Evolutionary conservation across 306 rosid genomes (phyloP).

Genomic region (Quercus ilex): DNA sequence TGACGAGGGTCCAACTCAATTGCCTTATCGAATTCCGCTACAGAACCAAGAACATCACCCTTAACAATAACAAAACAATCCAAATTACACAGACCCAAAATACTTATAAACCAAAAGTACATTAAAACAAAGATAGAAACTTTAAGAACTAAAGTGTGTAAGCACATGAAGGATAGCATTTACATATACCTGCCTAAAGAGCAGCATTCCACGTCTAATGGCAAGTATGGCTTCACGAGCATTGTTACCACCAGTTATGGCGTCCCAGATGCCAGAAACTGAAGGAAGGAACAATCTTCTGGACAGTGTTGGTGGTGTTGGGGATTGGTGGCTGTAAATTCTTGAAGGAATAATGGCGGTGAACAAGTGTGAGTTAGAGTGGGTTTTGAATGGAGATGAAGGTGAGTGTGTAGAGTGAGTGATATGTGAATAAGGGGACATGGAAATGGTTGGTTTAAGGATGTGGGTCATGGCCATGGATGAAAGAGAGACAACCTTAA

Average conservation of each 20-base stretch:
- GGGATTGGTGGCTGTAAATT: conserved; percentile 12
- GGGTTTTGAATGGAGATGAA: conserved; percentile 29
- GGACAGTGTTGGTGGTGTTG: conserved; percentile 31
- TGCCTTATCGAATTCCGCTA: conserved; percentile 82
- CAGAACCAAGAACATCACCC: conserved; percentile 78
- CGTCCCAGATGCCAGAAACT: conserved; percentile 82
- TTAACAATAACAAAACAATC: conserved; percentile 20
- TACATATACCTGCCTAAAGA: conserved; percentile 59
- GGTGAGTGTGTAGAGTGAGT: conserved; percentile 17
- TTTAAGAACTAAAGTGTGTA: neutral
- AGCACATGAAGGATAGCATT: neutral
- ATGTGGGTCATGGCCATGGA: conserved; percentile 40
- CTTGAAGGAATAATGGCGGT: conserved; percentile 14
- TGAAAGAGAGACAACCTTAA: conserved; percentile 4
- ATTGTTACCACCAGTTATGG: conserved; percentile 66
- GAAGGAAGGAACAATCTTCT: conserved; percentile 68
- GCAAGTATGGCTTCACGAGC: conserved; percentile 61
- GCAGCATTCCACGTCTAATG: conserved; percentile 77
- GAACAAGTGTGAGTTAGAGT: conserved; percentile 14
- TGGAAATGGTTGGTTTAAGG: conserved; percentile 32
- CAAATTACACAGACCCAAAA: neutral
- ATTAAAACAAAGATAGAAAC: neutral
- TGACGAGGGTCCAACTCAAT: conserved; percentile 85
- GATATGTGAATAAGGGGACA: conserved; percentile 15
- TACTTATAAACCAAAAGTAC: neutral